These are phyloP conservation scores for Albatrellus sp. DNA, from an alignment of 1,284 basidiomycete genomes.

Conservation along the genomic window DNA sequence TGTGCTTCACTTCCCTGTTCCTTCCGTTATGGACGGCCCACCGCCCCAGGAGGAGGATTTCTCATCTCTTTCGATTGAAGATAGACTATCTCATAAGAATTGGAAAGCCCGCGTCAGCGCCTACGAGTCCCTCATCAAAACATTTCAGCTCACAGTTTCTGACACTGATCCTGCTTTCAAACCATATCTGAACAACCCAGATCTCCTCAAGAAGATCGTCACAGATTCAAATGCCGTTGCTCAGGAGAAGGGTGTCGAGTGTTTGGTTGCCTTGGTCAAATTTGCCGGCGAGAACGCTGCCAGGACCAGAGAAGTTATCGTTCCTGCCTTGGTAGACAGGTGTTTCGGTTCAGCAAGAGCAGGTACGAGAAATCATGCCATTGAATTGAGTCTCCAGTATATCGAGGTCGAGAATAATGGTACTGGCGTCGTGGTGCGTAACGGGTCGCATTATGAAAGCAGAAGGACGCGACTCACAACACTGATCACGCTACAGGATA, in stretches of 20 bases:
- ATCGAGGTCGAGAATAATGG: conserved; percentile 90
- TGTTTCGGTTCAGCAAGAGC: conserved; percentile 85
- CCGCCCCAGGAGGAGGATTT: conserved; percentile 93
- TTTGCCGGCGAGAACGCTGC: conserved; percentile 84
- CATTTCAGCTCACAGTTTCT: conserved; percentile 78
- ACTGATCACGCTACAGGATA: conserved; percentile 37
- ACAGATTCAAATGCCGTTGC: conserved; percentile 94
- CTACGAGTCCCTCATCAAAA: conserved; percentile 82
- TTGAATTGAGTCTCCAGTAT: conserved; percentile 83
- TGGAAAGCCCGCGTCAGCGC: conserved; percentile 97
- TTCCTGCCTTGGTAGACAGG: conserved; percentile 92
- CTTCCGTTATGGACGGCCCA: conserved; percentile 66
- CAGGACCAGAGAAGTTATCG: conserved; percentile 69
- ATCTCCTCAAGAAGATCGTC: conserved; percentile 78
- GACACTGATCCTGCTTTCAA: conserved; percentile 92
- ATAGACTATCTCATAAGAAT: conserved; percentile 87
- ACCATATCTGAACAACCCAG: conserved; percentile 70
- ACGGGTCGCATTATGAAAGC: conserved; percentile 10
- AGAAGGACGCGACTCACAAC: conserved; percentile 14
- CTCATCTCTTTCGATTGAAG: conserved; percentile 66
- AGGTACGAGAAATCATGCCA: conserved; percentile 83
- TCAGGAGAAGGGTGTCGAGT: conserved; percentile 93
- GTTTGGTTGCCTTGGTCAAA: conserved; percentile 76
- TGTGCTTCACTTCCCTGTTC: conserved; percentile 2
- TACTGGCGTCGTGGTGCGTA: conserved; percentile 78